Conservation (phyloP, 192 early-diverging fungal species). For the Thoreauomyces humboldtii region DNA sequence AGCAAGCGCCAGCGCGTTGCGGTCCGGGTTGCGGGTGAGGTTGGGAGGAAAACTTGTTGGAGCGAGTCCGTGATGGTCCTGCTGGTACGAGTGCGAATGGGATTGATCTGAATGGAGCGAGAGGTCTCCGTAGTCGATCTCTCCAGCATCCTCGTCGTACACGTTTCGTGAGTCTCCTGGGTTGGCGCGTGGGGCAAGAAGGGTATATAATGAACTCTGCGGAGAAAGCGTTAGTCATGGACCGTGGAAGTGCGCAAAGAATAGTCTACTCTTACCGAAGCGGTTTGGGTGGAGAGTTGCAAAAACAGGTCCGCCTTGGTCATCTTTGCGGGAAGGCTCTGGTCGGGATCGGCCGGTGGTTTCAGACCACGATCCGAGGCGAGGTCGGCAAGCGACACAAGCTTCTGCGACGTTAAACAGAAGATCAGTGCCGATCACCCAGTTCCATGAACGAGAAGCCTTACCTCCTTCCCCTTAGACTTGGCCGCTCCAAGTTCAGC, state of each 20-base stretch:
- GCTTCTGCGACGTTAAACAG: neutral
- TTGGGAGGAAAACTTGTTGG: neutral
- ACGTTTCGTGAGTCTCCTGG: neutral
- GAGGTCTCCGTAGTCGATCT: constrained; percentile 7
- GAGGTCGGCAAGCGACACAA: too few species aligned
- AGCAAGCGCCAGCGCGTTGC: neutral
- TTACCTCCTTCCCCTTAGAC: neutral
- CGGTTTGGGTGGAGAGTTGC: neutral
- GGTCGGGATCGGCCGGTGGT: neutral
- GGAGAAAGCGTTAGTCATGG: neutral
- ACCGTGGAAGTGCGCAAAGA: neutral
- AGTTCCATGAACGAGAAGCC: neutral
- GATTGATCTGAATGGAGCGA: neutral
- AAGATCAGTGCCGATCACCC: neutral
- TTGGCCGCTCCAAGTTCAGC: neutral
- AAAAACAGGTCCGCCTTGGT: constrained; percentile 5
- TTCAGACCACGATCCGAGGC: neutral
- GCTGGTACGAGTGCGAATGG: neutral
- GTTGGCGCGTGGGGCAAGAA: constrained; percentile 4
- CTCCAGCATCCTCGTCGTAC: neutral
- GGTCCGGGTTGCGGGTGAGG: neutral
- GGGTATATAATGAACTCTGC: constrained; percentile 4
- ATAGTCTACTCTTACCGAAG: neutral
- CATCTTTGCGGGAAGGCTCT: neutral
- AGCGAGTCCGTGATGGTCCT: neutral